A percentile compares a stretch with the other conserved stretches of the same genome.
These are phyloP conservation scores for Chlorella ohadii DNA, from an alignment of 139 green algal species.

Conservation along the genomic window DNA sequence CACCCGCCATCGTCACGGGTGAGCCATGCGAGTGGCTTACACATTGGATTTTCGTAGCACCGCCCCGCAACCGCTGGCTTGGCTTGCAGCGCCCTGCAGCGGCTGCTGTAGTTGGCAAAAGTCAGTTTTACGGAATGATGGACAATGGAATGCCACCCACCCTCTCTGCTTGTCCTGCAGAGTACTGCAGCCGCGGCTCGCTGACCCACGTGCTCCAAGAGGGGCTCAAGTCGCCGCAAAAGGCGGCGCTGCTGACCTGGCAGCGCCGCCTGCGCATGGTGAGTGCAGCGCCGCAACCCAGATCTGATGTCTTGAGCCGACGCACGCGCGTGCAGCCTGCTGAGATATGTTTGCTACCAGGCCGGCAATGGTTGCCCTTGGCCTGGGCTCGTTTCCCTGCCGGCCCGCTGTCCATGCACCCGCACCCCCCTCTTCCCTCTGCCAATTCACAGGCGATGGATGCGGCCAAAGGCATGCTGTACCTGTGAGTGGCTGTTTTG, in stretches of 20 bases:
- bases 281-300: neutral
- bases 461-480: slow-evolving; percentile 62
- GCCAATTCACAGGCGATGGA: slow-evolving; percentile 35
- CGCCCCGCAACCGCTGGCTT: too few relatives aligned
- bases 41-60: neutral
- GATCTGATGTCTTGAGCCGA: neutral
- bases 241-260: slow-evolving; percentile 54
- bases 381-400: too few relatives aligned
- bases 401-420: too few relatives aligned
- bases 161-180: too few relatives aligned
- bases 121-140: too few relatives aligned
- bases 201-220: slow-evolving; percentile 63
- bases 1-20: slow-evolving; percentile 37
- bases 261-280: slow-evolving; percentile 52
- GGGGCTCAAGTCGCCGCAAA: slow-evolving; percentile 11
- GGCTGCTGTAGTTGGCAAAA: too few relatives aligned
- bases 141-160: too few relatives aligned
- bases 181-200: slow-evolving; percentile 65
- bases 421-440: too few relatives aligned
- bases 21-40: neutral
- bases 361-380: too few relatives aligned
- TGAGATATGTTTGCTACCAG: too few relatives aligned
- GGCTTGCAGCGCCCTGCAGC: too few relatives aligned
- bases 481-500: slow-evolving; percentile 40
- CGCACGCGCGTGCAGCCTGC: too few relatives aligned